A percentile compares a stretch with the other conserved stretches of the same genome.
phyloP scores from a whole-genome alignment of 2,329 filamentous ascomycete genomes.

The Penicillium sp. region DNA sequence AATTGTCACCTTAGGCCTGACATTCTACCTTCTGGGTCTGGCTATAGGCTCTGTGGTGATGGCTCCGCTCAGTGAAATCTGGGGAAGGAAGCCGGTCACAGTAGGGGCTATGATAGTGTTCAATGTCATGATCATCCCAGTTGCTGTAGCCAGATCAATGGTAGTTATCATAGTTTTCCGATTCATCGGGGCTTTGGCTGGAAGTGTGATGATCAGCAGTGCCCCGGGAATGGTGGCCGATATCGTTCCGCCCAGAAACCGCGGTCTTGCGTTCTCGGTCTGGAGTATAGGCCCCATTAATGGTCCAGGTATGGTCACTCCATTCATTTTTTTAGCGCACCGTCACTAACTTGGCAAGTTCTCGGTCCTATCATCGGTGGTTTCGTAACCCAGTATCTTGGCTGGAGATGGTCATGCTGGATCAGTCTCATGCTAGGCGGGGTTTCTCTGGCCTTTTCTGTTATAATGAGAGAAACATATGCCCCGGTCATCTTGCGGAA shows the following conservation, averaged over 20 bases:
- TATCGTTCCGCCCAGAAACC: conserved; percentile 58
- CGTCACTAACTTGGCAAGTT: conserved; percentile 20
- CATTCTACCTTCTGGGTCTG: conserved; percentile 14
- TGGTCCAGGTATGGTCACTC: conserved; percentile 49
- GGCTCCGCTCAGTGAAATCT: conserved; percentile 23
- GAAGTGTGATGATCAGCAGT: conserved; percentile 22
- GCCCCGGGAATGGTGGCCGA: conserved; percentile 25
- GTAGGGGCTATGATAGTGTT: conserved; percentile 59
- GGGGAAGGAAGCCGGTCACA: conserved; percentile 23
- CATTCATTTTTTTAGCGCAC: neutral
- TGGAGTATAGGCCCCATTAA: conserved; percentile 85
- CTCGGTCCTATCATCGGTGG: conserved; percentile 73
- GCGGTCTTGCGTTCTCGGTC: conserved; percentile 76
- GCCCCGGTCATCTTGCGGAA: conserved; percentile 64
- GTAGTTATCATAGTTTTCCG: conserved; percentile 50
- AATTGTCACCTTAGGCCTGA: conserved; percentile 13
- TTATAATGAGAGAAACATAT: conserved; percentile 62
- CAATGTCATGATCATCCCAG: conserved; percentile 15
- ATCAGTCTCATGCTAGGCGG: conserved; percentile 62
- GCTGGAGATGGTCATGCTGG: conserved; percentile 80
- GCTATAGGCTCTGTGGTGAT: conserved; percentile 21
- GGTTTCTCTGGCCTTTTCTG: conserved; percentile 57
- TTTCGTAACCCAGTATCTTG: conserved; percentile 65
- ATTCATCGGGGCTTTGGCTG: conserved; percentile 25
- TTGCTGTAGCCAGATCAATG: conserved; percentile 13